Evolutionary conservation across 306 rosid genomes (phyloP), one percentile per base, ranked within the genome.

Genomic region (Sesbania bispinosa): DNA sequence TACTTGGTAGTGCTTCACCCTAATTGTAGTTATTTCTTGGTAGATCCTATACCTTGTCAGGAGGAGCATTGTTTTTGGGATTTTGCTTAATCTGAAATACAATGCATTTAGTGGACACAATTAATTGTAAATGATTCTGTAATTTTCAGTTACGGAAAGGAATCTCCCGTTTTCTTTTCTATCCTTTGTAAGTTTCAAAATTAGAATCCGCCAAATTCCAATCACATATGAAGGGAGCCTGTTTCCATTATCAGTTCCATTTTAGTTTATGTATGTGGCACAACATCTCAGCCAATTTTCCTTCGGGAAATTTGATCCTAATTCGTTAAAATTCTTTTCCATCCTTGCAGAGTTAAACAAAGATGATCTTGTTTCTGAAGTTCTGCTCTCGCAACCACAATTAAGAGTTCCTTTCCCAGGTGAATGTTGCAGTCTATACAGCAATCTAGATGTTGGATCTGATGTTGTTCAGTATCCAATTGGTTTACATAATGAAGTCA

Each of bases 311-410:
- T 69, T 58, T 21, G 57, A 30, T 30, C 27, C 19, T 70, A 29
- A 69, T 33, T 66, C 42, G 16, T 62, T 19, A 18, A 11, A 51
- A 32, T 14, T 11, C 0, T 18, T 8, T 59, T 35, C 20, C 48
- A 33, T 62, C 45, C 13, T 20, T 69, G 79, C 87, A 94, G 96
- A 73, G 26, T 76, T 85, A 78, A 82, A 77, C 64, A 80, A 59
- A 53, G 87, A 85, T 13, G 87, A 74, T 24, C 62, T 74, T 14
- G 35, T 84, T 80, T 80, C 86, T 1, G 87, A 74, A 51, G 82
- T 78, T 51, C 67, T 74, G 53, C 74, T 83, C 58, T 79, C 87
- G 7, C 67, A 64, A 30, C 68, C 70, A 3, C 88, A 63, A 6
- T 69, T 69, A 7, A 43, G 26, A 10, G 26, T 77, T 77, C 90